phyloP scores from a whole-genome alignment of 202 grass and related monocot species.

The Cymbopogon flexuosus region DNA sequence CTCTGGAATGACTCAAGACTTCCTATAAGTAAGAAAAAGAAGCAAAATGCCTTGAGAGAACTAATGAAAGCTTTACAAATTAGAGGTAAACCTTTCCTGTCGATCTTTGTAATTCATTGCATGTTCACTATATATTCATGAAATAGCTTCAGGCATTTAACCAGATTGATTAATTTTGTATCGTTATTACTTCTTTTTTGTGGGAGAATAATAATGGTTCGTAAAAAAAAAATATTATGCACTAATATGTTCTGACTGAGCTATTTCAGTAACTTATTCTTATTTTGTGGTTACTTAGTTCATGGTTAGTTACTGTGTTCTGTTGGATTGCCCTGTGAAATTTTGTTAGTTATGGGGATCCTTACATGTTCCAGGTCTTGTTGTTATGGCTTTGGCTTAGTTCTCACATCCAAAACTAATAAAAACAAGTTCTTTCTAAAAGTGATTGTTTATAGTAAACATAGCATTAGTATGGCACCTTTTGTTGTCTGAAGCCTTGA shows the following conservation, averaged over 20 bases:
- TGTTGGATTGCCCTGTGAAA: not conserved
- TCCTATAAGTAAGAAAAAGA: constrained; percentile 36
- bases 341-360: not conserved
- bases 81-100: constrained; percentile 40
- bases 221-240: not conserved
- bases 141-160: constrained; percentile 3
- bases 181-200: not conserved
- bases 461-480: not conserved
- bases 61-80: constrained; percentile 50
- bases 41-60: constrained; percentile 49
- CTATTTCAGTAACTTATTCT: not conserved
- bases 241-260: not conserved
- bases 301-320: not conserved
- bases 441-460: not conserved
- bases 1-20: constrained; percentile 18
- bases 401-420: not conserved
- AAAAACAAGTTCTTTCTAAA: not conserved
- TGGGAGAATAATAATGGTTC: not conserved
- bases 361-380: not conserved
- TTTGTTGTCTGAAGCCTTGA: not conserved
- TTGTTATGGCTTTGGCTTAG: not conserved
- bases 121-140: not conserved
- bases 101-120: not conserved
- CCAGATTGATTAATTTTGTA: not conserved
- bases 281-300: not conserved